Evolutionary conservation across 148 eudicot genomes (phyloP), one percentile per base, ranked within the genome.

Genomic region (Dysphania ambrosioides): DNA sequence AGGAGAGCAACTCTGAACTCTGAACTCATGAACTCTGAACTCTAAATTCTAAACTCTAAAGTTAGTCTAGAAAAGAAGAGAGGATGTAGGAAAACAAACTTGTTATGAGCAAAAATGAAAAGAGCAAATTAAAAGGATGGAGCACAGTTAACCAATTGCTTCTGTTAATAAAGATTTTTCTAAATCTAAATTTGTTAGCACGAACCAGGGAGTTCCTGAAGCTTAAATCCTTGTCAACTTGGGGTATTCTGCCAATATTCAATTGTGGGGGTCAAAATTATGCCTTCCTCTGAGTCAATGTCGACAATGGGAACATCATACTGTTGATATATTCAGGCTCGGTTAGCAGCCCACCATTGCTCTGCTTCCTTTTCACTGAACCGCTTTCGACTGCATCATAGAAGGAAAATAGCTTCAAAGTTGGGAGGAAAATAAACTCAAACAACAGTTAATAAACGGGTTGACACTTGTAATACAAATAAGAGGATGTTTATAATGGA

Each of bases 331-430:
- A 83, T 76, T 70, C 83, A 73, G 70, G 70, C 81, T 71, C 83
- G 65, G 77, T 83, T 83, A 26, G 78, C 78, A 6, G 81, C 83
- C 86, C 86, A 83, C 86, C 86, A 83, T 13, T 72, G 79, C 71
- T 80, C 86, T 18, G 86, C 86, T 78, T 83, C 81, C 61, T 83
- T 83, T 77, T 83, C 86, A 66, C 83, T 83, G 62, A 83, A 83
- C 27, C 86, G 75, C 76, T 83, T 83, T 27, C 86, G 83, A 69
- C 86, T 83, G 86, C 77, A 74, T 71, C 34, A 51, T 29, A 66
- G 60, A 34, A 67, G 30, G 34, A 69, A 66, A 68, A 75, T 26
- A 12, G 57, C 60, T 63, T 74, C 56, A 64, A 34, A 64, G n/a
- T 30, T 47, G 41, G n/a, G 42, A 51, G 70, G 67, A 63, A 67